Base-by-base conservation (phyloP, 805 yeast genomes). In the Metschnikowia peoriensis region DNA sequence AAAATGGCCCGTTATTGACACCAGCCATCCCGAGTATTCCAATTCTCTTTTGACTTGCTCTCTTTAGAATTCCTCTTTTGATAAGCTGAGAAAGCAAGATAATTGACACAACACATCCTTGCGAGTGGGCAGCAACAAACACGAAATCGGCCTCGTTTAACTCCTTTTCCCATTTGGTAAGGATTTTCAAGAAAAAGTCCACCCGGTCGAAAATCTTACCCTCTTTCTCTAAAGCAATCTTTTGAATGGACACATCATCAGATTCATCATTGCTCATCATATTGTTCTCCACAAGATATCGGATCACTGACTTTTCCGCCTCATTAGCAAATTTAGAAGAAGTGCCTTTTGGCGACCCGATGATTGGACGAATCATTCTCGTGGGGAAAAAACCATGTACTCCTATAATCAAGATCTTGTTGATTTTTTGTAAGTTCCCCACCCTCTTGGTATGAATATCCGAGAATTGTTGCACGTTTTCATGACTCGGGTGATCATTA, bases 361-460 rank as follows among this genome's bases (percentile, higher is more conserved):
- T 84, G 14, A 93, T 63, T 0, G 96, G 91, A 47, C 99, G 58
- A 14, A 94, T 75, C 78, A 90, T 84, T 56, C 80, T 82, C 1
- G 90, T 88, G 0, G 99, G 99, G 72, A 94, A 93, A 64, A 92
- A 93, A 0, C 99, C 99, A 71, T 93, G 99, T 1, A 93, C 92
- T 0, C 99, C 99, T 53, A 93, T 83, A 37, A 94, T 86, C 32
- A 93, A 78, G 0, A 88, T 88, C 56, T 84, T 82, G 52, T 81
- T 80, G 50, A 81, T 70, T 44, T 60, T 61, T n/a, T 45, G 51
- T 28, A 72, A 62, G 2, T 71, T 68, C 1, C 69, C 67, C 8
- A 68, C 49, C 44, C 63, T 66, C 35, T 65, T 67, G 6, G 64
- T 57, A 2, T 69, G 60, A 2, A 71, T 58, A 22, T 57, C 61